Evolutionary conservation across 805 yeast species (phyloP), one percentile per base, ranked within the genome.

Genomic region (Vanderwaltozyma tropicalis): DNA sequence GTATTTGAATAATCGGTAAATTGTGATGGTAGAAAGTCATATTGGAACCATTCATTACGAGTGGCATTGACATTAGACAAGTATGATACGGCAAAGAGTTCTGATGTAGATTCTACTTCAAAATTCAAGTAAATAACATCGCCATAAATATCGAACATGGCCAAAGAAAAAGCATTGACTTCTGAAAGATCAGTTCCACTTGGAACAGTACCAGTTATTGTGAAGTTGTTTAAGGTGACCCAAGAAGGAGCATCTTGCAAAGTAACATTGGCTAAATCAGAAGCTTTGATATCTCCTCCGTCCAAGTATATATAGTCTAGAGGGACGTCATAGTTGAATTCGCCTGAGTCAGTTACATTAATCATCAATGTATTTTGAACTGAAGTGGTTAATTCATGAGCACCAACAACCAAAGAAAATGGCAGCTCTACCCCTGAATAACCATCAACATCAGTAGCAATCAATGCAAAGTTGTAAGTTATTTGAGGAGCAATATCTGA

Each of bases 401-500:
- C 95, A 30, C 98, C 98, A 27, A 89, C 80, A 19, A 80, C 64
- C 27, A 92, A 64, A 42, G 74, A 68, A 63, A 92, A 92, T 22
- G 71, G 62, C 3, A 82, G 78, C 45, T 69, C 76, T 3, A 77
- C 78, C 14, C 83, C 87, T 1, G 92, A 64, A 54, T 57, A 87
- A 1, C 94, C 95, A 19, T 61, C 59, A 50, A 76, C 74, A 51
- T 87, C 95, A 1, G 94, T 67, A 1, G 88, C 96, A 40, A 87
- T 76, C 47, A 88, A 70, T 31, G 76, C 68, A 47, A 89, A 76
- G 14, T 73, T 70, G 56, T 75, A 92, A 30, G 67, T 63, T 46
- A 74, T 67, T 29, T 94, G 84, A 10, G 96, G 97, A 1, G 98
- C 98, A 48, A 86, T 80, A 14, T 72, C 69, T 2, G 96, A 83